A percentile compares a stretch with the other conserved stretches of the same genome.
These are phyloP conservation scores for Termitomyces sp. DNA, from an alignment of 768 basidiomycete genomes.

Conservation along the genomic window DNA sequence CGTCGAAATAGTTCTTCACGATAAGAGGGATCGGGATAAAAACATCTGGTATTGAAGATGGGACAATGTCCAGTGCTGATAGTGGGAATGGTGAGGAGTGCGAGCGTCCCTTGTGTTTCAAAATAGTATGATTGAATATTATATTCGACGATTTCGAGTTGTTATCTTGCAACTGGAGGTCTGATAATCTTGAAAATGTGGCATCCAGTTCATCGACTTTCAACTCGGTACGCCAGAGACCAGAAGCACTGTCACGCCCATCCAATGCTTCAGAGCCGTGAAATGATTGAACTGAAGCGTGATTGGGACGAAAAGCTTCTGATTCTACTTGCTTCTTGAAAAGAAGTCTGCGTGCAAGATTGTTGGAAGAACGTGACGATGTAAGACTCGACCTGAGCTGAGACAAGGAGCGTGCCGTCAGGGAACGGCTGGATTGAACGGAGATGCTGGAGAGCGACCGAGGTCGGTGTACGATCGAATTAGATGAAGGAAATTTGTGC, in stretches of 20 bases:
- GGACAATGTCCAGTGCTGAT: conserved; percentile 60
- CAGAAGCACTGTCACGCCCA: conserved; percentile 32
- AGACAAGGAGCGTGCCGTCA: conserved; percentile 46
- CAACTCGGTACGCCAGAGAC: conserved; percentile 43
- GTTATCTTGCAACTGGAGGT: conserved; percentile 10
- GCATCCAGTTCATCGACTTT: conserved; percentile 24
- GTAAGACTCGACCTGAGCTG: conserved; percentile 47
- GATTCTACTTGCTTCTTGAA: conserved; percentile 37
- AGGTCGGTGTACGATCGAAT: conserved; percentile 42
- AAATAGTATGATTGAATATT: conserved; percentile 9
- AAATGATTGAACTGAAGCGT: not conserved
- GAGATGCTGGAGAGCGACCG: conserved; percentile 60
- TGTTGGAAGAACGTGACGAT: conserved; percentile 42
- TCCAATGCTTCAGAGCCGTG: conserved; percentile 20
- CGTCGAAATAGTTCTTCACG: conserved; percentile 64
- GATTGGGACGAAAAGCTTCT: not conserved
- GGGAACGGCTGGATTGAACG: conserved; percentile 38
- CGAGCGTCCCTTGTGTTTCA: conserved; percentile 56
- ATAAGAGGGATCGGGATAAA: conserved; percentile 50
- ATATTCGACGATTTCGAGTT: not conserved
- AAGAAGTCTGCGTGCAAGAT: conserved; percentile 55
- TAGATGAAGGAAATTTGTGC: conserved; percentile 23
- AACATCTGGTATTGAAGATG: conserved; percentile 45
- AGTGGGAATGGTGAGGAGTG: conserved; percentile 65
- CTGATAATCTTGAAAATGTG: conserved; percentile 13